Percentiles rank a stretch among this genome's conserved stretches.
These are phyloP conservation scores for Mortierella sp. DNA, from an alignment of 371 early-diverging fungal species.

Conservation along the genomic window DNA sequence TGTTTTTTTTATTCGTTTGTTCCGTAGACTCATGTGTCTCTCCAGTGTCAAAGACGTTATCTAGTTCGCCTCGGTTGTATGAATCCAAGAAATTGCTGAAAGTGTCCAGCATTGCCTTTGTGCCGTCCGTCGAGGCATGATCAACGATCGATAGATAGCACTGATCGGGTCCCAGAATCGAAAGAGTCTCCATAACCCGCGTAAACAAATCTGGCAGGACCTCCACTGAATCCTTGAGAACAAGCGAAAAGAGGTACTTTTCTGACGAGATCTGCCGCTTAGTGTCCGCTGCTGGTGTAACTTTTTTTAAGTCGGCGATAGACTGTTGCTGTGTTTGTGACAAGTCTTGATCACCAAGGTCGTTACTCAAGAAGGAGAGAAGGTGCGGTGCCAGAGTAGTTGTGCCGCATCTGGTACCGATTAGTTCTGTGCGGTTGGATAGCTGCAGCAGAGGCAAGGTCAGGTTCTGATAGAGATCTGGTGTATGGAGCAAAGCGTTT, in stretches of 20 bases:
- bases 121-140: conserved; percentile 24
- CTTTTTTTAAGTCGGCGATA: too few species aligned
- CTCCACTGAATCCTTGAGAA: conserved; percentile 16
- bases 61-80: conserved; percentile 17
- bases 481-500: conserved; percentile 21
- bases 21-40: not conserved
- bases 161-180: conserved; percentile 29
- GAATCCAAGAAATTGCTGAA: conserved; percentile 21
- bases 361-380: conserved; percentile 35
- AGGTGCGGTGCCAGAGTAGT: conserved; percentile 30
- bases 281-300: not conserved
- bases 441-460: conserved; percentile 22
- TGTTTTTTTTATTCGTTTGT: not conserved
- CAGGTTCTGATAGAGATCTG: conserved; percentile 26
- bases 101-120: not conserved
- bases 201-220: conserved; percentile 28
- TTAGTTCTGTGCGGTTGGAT: conserved; percentile 27
- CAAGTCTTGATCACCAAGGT: not conserved
- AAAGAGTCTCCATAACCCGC: conserved; percentile 26
- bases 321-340: not conserved
- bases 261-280: not conserved
- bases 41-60: not conserved
- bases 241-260: conserved; percentile 21
- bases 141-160: conserved; percentile 43
- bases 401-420: conserved; percentile 19